phyloP scores from a whole-genome alignment of 768 basidiomycete genomes.

The Phlegmacium glaucopus region DNA sequence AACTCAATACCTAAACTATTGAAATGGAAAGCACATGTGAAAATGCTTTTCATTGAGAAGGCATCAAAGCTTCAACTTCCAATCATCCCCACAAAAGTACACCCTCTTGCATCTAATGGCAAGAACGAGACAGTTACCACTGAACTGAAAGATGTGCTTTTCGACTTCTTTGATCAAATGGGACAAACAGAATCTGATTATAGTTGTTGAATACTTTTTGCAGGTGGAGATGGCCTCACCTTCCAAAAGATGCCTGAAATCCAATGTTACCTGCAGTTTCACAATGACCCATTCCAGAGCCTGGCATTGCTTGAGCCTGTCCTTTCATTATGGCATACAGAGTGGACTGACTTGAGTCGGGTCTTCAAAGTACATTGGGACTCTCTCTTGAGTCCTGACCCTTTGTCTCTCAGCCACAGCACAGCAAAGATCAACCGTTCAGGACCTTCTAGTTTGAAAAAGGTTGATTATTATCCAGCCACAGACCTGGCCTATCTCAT shows the following conservation, averaged over 20 bases:
- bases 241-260: conserved; percentile 22
- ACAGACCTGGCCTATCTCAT: conserved; percentile 19
- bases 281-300: conserved; percentile 12
- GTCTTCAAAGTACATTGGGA: conserved; percentile 29
- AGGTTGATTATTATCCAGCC: conserved; percentile 26
- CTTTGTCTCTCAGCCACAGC: conserved; percentile 25
- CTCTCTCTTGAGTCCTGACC: conserved; percentile 11
- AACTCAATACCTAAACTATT: conserved; percentile 23
- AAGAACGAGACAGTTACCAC: conserved; percentile 24
- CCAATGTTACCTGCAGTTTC: conserved; percentile 19
- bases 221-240: conserved; percentile 32
- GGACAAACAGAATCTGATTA: conserved; percentile 19
- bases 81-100: conserved; percentile 11
- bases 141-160: conserved; percentile 27
- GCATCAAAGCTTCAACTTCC: conserved; percentile 11
- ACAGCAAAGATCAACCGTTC: conserved; percentile 20
- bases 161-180: conserved; percentile 28
- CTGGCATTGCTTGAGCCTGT: conserved; percentile 18
- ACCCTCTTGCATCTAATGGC: conserved; percentile 25
- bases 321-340: conserved; percentile 19
- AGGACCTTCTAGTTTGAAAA: conserved; percentile 24
- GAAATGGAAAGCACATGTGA: conserved; percentile 12
- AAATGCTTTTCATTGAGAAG: conserved; percentile 17
- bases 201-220: conserved; percentile 15
- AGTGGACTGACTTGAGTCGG: conserved; percentile 21